Evolutionary conservation across 768 basidiomycete species (phyloP).

Genomic region (Pleurotus salmoneostramineus): DNA sequence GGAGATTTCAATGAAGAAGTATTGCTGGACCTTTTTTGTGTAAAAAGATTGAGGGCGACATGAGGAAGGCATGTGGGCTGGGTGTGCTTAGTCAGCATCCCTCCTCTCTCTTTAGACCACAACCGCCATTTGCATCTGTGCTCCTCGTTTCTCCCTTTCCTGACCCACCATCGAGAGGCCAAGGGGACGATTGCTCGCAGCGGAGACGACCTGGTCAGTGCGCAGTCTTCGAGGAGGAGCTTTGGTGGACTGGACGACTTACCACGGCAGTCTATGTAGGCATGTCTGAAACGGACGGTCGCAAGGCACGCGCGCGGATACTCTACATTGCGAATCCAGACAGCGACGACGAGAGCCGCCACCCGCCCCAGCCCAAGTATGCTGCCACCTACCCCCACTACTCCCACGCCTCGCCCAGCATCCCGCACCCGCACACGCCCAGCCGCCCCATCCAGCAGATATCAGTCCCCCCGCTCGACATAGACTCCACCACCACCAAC

Average conservation of each 20-base stretch:
- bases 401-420: slow-evolving; percentile 13
- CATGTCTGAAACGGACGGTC: slow-evolving; percentile 65
- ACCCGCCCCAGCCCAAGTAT: slow-evolving; percentile 8
- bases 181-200: no score
- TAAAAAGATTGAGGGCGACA: not conserved
- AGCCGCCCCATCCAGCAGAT: no score
- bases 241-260: no score
- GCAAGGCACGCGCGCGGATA: slow-evolving; percentile 31
- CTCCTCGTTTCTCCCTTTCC: slow-evolving; percentile 7
- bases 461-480: no score
- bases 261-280: no score
- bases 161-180: slow-evolving; percentile 13
- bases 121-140: not conserved
- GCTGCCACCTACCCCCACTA: slow-evolving; percentile 20
- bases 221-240: no score
- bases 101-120: slow-evolving; percentile 2
- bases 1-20: no score
- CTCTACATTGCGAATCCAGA: slow-evolving; percentile 56
- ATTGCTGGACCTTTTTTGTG: no score
- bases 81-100: slow-evolving; percentile 21
- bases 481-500: no score
- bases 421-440: not conserved
- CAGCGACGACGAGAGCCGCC: not conserved
- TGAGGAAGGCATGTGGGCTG: slow-evolving; percentile 16
- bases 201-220: no score